phyloP scores from a whole-genome alignment of 768 basidiomycete genomes.

The Termitomyces heimii region DNA sequence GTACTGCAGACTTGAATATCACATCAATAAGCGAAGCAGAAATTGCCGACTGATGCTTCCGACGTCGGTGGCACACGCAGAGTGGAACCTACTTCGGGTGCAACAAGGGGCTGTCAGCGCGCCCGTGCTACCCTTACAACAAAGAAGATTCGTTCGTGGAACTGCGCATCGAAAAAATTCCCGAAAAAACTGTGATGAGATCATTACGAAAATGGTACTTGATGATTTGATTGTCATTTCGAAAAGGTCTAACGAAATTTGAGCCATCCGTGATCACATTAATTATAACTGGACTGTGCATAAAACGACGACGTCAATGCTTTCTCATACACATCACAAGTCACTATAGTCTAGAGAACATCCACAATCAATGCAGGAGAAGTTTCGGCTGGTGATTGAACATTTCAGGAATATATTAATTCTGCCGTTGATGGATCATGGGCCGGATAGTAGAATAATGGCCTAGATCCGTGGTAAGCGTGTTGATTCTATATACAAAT shows the following conservation, averaged over 20 bases:
- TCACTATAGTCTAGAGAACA: neutral
- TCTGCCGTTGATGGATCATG: neutral
- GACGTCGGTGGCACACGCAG: neutral
- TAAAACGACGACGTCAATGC: neutral
- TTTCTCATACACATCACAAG: neutral
- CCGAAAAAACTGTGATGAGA: neutral
- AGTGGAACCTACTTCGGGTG: neutral
- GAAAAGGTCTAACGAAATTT: neutral
- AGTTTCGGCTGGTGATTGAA: neutral
- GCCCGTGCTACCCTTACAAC: slow-evolving; percentile 6
- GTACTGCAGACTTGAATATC: neutral
- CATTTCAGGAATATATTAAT: neutral
- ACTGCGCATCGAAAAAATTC: neutral
- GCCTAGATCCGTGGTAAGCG: neutral
- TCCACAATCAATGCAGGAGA: neutral
- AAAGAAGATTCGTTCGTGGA: neutral
- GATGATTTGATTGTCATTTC: neutral
- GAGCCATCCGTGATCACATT: neutral
- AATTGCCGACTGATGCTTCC: neutral
- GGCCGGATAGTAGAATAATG: neutral
- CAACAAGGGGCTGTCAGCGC: slow-evolving; percentile 4
- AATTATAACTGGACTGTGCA: neutral
- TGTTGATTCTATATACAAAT: neutral
- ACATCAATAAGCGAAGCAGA: neutral
- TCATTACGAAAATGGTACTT: neutral